Evolutionary conservation across 495 filamentous ascomycete species (phyloP).

Genomic region (Pseudevernia furfuracea): DNA sequence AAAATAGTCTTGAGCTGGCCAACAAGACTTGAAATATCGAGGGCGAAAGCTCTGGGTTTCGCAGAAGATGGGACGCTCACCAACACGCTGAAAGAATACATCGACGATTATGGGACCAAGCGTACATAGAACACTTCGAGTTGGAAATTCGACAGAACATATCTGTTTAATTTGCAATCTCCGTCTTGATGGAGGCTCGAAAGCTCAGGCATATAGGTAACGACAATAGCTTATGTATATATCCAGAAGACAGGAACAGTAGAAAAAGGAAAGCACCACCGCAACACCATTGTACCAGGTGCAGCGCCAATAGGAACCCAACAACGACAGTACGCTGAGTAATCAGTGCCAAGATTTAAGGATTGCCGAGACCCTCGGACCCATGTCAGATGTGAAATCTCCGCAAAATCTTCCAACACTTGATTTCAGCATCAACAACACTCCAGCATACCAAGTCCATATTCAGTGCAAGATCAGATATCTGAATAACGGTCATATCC

Average conservation of each 20-base stretch:
- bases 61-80: slow-evolving; percentile 50
- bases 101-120: slow-evolving; percentile 23
- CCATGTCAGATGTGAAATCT: not conserved
- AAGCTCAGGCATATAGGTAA: not conserved
- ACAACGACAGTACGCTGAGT: not conserved
- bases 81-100: slow-evolving; percentile 50
- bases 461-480: not conserved
- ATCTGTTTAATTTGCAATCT: not conserved
- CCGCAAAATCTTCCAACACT: not conserved
- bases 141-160: not conserved
- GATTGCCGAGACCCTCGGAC: not conserved
- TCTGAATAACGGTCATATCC: not conserved
- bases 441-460: not conserved
- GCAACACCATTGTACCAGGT: too few species aligned
- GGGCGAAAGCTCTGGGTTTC: slow-evolving; percentile 54
- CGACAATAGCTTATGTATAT: not conserved
- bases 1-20: slow-evolving; percentile 70
- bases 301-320: too few species aligned
- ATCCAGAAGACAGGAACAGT: not conserved
- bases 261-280: too few species aligned
- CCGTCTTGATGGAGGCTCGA: not conserved
- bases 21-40: slow-evolving; percentile 53
- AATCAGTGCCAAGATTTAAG: slow-evolving; percentile 5
- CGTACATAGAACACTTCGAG: not conserved
- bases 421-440: not conserved